Conservation (phyloP, 768 basidiomycete species). For the Pleurotus cornucopiae region DNA sequence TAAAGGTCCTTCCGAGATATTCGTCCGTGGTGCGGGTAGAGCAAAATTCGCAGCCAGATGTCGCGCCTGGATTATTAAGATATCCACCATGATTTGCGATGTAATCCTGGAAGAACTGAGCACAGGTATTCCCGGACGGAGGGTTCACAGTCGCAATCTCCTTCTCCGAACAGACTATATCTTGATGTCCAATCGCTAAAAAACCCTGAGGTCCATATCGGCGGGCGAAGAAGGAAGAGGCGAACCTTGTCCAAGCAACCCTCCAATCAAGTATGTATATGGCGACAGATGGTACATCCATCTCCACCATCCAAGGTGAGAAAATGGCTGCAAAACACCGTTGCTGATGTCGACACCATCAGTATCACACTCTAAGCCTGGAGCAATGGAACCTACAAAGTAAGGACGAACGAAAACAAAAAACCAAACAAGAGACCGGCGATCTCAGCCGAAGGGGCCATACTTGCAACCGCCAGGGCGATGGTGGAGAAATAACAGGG, state of each 20-base stretch:
- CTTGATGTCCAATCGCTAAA: slow-evolving; percentile 36
- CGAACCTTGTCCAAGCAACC: slow-evolving; percentile 11
- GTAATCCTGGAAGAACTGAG: slow-evolving; percentile 45
- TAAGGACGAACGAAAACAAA: slow-evolving; percentile 42
- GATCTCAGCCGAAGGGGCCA: slow-evolving; percentile 42
- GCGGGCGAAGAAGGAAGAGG: no score
- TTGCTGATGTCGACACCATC: no score
- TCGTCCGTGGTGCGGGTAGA: slow-evolving; percentile 52
- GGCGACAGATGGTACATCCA: slow-evolving; percentile 50
- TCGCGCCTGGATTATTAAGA: slow-evolving; percentile 48
- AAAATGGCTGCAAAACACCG: slow-evolving; percentile 45
- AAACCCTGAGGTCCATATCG: no score
- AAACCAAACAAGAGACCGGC: slow-evolving; percentile 39
- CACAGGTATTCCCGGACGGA: slow-evolving; percentile 49
- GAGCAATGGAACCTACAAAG: slow-evolving; percentile 27
- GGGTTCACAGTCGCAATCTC: slow-evolving; percentile 55
- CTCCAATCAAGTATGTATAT: slow-evolving; percentile 40
- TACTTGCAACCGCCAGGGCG: slow-evolving; percentile 39
- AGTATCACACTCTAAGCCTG: no score
- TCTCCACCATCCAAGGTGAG: slow-evolving; percentile 42
- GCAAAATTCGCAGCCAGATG: slow-evolving; percentile 56
- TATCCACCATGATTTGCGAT: slow-evolving; percentile 51
- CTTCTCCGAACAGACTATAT: slow-evolving; percentile 41
- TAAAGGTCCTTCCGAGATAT: slow-evolving; percentile 48
- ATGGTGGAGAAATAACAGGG: slow-evolving; percentile 50